A percentile compares a stretch with the other conserved stretches of the same genome.
Conservation (phyloP, 2,329 filamentous ascomycete species). For the Huntiella moniliformis region DNA sequence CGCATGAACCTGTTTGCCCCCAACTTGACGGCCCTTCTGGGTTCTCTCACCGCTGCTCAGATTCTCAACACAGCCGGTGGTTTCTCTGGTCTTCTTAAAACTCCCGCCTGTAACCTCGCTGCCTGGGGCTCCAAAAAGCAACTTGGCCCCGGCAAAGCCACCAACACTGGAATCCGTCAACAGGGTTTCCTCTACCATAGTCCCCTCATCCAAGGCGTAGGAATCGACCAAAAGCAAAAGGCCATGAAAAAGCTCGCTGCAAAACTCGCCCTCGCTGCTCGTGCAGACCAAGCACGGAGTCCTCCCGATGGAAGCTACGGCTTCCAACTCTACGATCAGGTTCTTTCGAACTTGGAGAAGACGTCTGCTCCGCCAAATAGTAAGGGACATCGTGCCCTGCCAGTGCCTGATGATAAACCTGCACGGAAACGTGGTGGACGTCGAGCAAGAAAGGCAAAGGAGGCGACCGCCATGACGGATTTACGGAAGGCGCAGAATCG, state of each 20-base stretch:
- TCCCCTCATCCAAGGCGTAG: conserved; percentile 68
- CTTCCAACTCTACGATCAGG: conserved; percentile 63
- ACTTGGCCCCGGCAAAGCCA: conserved; percentile 60
- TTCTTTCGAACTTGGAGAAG: conserved; percentile 75
- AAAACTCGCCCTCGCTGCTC: conserved; percentile 83
- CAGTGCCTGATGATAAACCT: conserved; percentile 88
- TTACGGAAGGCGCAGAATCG: conserved; percentile 90
- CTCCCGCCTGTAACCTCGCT: conserved; percentile 79
- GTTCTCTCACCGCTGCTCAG: conserved; percentile 82
- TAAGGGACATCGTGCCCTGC: conserved; percentile 69
- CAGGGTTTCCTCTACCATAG: conserved; percentile 91
- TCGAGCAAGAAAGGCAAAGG: conserved; percentile 83
- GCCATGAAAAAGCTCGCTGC: conserved; percentile 88
- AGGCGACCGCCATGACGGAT: conserved; percentile 92
- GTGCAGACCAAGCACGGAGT: conserved; percentile 72
- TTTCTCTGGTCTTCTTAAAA: conserved; percentile 72
- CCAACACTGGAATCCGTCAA: conserved; percentile 76
- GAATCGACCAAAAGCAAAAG: conserved; percentile 73
- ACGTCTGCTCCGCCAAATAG: conserved; percentile 81
- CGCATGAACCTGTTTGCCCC: conserved; percentile 94
- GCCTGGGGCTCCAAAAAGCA: conserved; percentile 82
- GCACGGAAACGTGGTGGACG: conserved; percentile 81
- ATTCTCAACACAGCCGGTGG: conserved; percentile 91
- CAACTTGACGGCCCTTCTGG: conserved; percentile 77
- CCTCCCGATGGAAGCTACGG: conserved; percentile 68